Base-by-base conservation (phyloP, 2,329 filamentous ascomycete genomes). In the Canariomyces notabilis region DNA sequence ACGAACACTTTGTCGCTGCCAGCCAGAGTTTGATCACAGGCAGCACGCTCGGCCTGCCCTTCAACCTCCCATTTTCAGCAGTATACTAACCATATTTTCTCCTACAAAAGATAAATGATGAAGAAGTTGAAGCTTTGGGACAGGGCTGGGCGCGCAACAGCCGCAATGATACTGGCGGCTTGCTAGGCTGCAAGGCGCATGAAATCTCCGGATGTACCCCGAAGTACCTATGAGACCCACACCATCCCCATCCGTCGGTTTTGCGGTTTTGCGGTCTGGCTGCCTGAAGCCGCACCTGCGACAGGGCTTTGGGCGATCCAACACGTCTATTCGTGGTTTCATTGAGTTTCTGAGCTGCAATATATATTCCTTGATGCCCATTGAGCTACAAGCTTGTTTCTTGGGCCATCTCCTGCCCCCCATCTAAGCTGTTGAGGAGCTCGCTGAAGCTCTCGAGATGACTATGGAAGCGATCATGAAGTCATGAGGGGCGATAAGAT, bases 401-500 rank as follows among this genome's bases (percentile, higher is more conserved):
- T n/a, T n/a, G n/a, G n/a, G n/a, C n/a, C n/a, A n/a, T n/a, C n/a
- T n/a, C n/a, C n/a, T n/a, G n/a, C n/a, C n/a, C n/a, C n/a, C n/a
- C n/a, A n/a, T n/a, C n/a, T n/a, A n/a, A n/a, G n/a, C n/a, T n/a
- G n/a, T n/a, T n/a, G n/a, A n/a, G n/a, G n/a, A n/a, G 26, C 26
- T n/a, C 5, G 33, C 35, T 42, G 11, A 15, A 35, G 44, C 44
- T 32, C 26, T 29, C 14, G 8, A 29, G 26, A 29, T 29, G 26
- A 29, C 26, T 8, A 29, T 8, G 26, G 7, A 29, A 9, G 14
- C 9, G 14, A 23, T n/a, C 18, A 21, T 54, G 50, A 54, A 48
- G 52, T 56, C 52, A 56, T 53, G 33, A 21, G 38, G 31, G 29
- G 37, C 53, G 56, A 57, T 58, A 56, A 58, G 56, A 57, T 58